These are phyloP conservation scores for Colletotrichum liriopes DNA, from an alignment of 2,329 filamentous ascomycete genomes.

Conservation along the genomic window DNA sequence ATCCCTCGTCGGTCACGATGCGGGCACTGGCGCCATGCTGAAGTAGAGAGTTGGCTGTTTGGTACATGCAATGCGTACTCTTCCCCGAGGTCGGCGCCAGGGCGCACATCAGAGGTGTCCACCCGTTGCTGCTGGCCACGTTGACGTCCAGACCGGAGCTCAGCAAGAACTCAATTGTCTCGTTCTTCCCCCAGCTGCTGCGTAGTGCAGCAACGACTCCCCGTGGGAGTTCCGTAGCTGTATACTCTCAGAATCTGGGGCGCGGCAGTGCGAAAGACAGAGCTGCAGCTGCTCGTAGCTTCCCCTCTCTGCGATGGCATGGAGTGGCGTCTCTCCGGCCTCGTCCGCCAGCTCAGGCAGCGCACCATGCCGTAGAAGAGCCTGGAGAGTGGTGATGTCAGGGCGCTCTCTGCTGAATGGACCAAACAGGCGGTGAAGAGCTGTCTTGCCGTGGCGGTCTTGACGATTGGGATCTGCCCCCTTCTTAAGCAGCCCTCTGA, in stretches of 20 bases:
- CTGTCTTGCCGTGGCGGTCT: conserved; percentile 38
- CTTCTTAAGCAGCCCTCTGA: conserved; percentile 47
- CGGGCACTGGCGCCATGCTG: conserved; percentile 45
- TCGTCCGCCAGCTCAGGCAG: conserved; percentile 43
- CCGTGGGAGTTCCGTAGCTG: conserved; percentile 40
- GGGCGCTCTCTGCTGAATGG: conserved; percentile 39
- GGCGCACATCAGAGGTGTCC: conserved; percentile 52
- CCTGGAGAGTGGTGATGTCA: conserved; percentile 39
- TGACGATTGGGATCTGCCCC: conserved; percentile 46
- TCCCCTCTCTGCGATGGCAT: conserved; percentile 43
- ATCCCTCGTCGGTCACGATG: conserved; percentile 46
- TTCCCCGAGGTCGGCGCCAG: conserved; percentile 39
- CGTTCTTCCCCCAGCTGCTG: conserved; percentile 46
- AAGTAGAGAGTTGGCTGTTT: conserved; percentile 45
- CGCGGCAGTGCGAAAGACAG: conserved; percentile 38
- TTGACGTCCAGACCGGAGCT: conserved; percentile 45
- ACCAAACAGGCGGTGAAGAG: conserved; percentile 45
- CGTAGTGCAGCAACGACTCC: conserved; percentile 50
- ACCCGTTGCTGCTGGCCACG: conserved; percentile 46
- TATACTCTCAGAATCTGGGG: conserved; percentile 22
- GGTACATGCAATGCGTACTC: conserved; percentile 22
- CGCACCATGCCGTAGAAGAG: conserved; percentile 43
- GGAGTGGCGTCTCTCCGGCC: conserved; percentile 46
- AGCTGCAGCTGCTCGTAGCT: conserved; percentile 43
- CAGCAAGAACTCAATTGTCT: conserved; percentile 45